Evolutionary conservation across 495 filamentous ascomycete genomes (phyloP), one percentile per base, ranked within the genome.

Genomic region (Cladorrhinum samala): DNA sequence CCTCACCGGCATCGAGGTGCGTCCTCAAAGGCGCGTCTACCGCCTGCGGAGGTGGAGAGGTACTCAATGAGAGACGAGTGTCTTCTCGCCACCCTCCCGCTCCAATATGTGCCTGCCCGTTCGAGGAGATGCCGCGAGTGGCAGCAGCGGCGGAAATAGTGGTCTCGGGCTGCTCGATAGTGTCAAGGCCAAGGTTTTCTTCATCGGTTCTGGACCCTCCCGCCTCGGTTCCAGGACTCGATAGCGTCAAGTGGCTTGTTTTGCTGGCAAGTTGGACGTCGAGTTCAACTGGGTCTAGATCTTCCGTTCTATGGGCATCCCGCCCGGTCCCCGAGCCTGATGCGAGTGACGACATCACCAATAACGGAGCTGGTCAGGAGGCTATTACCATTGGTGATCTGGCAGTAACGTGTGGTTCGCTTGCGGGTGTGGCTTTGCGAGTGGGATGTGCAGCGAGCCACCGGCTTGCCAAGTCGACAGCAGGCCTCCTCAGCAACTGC

Each of bases 211-310:
- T 47, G 23, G 47, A 50, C 27, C 24, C 30, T 47, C 8, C n/a
- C 16, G 27, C 44, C 19, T 53, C 50, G 33, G 9, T 53, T 55
- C 54, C 51, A 43, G 49, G 17, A 52, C 30, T 49, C 43, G 63
- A 59, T 36, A 66, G 55, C 14, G 55, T 57, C 47, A 56, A 52
- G 41, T 60, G 54, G 49, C 52, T 56, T 9, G 62, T 50, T 53
- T 58, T 57, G 41, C 48, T 54, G 52, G 51, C 56, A 40, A 64
- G 60, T 42, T 66, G 62, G 24, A 44, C 49, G 40, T 53, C 47
- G 30, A 45, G 43, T 25, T 42, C 25, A n/a, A n/a, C n/a, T 9
- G 50, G n/a, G 45, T 56, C 56, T 21, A 19, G 53, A 50, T 48
- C n/a, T n/a, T n/a, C 46, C 46, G 46, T 23, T 14, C 38, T 33